Conservation (phyloP, 257 asterid genomes). For the Coffea canephora region DNA sequence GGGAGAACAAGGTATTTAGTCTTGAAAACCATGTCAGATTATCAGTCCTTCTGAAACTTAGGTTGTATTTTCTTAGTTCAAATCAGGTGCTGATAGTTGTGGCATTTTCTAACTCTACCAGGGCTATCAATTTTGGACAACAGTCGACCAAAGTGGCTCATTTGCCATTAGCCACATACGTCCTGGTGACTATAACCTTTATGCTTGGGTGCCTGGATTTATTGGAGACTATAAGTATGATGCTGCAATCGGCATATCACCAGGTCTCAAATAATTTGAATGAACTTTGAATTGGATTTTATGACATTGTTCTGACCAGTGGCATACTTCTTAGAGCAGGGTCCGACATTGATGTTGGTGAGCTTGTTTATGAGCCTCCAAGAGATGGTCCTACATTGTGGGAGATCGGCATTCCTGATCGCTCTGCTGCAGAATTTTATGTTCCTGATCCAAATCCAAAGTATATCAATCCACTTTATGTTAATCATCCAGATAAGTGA, state of each 20-base stretch:
- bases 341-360: constrained; percentile 16
- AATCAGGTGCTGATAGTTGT: not conserved
- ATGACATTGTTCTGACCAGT: not conserved
- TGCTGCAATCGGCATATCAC: constrained; percentile 25
- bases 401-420: constrained; percentile 77
- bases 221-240: constrained; percentile 61
- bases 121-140: constrained; percentile 84
- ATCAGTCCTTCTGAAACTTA: too few relatives aligned
- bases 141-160: constrained; percentile 45
- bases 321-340: constrained; percentile 22
- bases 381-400: constrained; percentile 59
- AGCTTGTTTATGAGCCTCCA: constrained; percentile 49
- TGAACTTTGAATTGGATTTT: not conserved
- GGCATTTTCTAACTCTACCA: constrained; percentile 17
- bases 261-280: constrained; percentile 35
- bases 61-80: not conserved
- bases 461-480: constrained; percentile 52
- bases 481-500: constrained; percentile 66
- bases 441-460: constrained; percentile 80
- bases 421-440: constrained; percentile 60
- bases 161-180: constrained; percentile 46
- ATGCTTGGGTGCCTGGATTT: constrained; percentile 51
- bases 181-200: constrained; percentile 60
- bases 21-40: not conserved
- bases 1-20: constrained; percentile 68